Evolutionary conservation across 1,139 yeast species (phyloP).

Genomic region (Trichomonascaceae sp.): DNA sequence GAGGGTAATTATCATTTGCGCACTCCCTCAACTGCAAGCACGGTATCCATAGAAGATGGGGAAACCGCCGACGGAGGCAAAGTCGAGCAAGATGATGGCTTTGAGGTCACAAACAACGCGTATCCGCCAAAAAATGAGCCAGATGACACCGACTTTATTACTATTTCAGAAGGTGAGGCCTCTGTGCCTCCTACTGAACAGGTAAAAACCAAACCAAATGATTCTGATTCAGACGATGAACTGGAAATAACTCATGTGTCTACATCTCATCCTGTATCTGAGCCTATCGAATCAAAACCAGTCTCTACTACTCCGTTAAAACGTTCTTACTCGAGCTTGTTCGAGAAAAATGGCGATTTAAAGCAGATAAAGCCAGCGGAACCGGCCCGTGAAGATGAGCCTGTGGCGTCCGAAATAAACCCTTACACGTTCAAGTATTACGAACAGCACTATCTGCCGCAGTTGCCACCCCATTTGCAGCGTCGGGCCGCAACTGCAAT

Average conservation of each 20-base stretch:
- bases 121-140: neutral
- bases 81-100: neutral
- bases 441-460: constrained; percentile 1
- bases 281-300: neutral
- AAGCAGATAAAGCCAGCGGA: neutral
- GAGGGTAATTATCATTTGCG: neutral
- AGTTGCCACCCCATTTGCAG: constrained; percentile 1
- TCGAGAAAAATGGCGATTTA: constrained; percentile 1
- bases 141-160: neutral
- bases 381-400: neutral
- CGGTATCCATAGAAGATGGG: neutral
- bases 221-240: constrained; percentile 6
- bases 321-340: constrained; percentile 9
- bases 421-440: constrained; percentile 6
- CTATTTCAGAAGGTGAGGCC: neutral
- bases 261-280: neutral
- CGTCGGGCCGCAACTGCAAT: constrained; percentile 1
- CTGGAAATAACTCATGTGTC: constrained; percentile 7
- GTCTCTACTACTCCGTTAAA: constrained; percentile 2
- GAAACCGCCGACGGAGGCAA: neutral
- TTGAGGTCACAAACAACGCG: neutral
- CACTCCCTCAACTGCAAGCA: neutral
- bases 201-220: neutral
- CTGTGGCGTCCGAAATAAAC: neutral
- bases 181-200: neutral